A percentile compares a stretch with the other conserved stretches of the same genome.
phyloP scores from a whole-genome alignment of 2,329 filamentous ascomycete genomes.

The Ceratocystis ficicola region DNA sequence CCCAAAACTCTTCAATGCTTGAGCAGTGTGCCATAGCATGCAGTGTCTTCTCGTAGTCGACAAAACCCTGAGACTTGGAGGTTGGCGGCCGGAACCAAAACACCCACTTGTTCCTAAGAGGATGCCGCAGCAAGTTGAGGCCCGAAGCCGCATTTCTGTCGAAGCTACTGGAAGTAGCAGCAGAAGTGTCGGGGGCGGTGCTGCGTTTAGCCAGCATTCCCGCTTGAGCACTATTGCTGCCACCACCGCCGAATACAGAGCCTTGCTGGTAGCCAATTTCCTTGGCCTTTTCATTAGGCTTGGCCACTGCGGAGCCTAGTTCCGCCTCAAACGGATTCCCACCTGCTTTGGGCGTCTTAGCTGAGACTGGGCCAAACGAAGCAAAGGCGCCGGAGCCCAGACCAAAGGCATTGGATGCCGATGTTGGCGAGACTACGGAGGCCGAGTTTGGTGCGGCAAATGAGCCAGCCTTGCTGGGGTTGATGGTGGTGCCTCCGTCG shows the following conservation, averaged over 20 bases:
- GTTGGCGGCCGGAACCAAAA: slow-evolving; percentile 97
- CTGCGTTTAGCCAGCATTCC: slow-evolving; percentile 27
- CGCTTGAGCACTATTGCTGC: slow-evolving; percentile 40
- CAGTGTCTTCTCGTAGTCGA: slow-evolving; percentile 94
- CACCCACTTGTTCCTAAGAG: slow-evolving; percentile 78
- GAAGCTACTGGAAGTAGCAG: slow-evolving; percentile 26
- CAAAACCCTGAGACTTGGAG: slow-evolving; percentile 75
- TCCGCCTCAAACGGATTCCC: slow-evolving; percentile 69
- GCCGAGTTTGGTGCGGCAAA: slow-evolving; percentile 64
- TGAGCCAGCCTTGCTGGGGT: slow-evolving; percentile 64
- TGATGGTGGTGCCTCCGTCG: slow-evolving; percentile 43
- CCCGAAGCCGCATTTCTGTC: slow-evolving; percentile 22
- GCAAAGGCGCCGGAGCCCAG: slow-evolving; percentile 92
- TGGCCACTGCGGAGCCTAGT: slow-evolving; percentile 36
- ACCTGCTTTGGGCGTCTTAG: slow-evolving; percentile 77
- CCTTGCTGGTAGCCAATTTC: slow-evolving; percentile 26
- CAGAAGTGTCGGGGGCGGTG: slow-evolving; percentile 29
- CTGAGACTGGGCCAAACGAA: slow-evolving; percentile 52
- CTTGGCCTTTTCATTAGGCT: slow-evolving; percentile 27
- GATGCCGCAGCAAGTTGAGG: slow-evolving; percentile 27
- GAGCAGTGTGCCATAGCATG: slow-evolving; percentile 71
- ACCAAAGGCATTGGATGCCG: slow-evolving; percentile 75
- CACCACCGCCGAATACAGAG: slow-evolving; percentile 15
- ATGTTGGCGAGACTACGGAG: slow-evolving; percentile 61
- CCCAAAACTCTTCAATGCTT: slow-evolving; percentile 83